These are phyloP conservation scores for Macrocybe gigantea DNA, from an alignment of 768 basidiomycete genomes.

Conservation along the genomic window DNA sequence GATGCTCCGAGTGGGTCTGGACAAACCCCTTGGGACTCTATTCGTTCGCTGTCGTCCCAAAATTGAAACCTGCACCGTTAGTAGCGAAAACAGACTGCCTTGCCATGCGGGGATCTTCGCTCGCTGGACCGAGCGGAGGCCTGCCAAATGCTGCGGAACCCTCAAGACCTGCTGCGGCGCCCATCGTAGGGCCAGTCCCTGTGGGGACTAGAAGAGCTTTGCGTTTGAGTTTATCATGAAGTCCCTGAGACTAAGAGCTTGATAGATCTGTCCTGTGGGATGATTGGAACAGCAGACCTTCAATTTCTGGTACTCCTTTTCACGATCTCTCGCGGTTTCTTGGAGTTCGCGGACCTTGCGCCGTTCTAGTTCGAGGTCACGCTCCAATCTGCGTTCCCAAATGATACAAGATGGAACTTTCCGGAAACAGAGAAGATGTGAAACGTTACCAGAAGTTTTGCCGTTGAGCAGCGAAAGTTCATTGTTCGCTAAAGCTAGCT, in stretches of 20 bases:
- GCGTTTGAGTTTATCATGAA: conserved; percentile 80
- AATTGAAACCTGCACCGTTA: conserved; percentile 27
- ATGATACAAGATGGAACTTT: too few species aligned
- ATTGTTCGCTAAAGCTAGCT: conserved; percentile 52
- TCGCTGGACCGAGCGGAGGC: background rate
- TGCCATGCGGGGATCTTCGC: background rate
- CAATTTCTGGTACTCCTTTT: conserved; percentile 84
- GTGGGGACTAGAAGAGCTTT: conserved; percentile 59
- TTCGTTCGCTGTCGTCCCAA: conserved; percentile 54
- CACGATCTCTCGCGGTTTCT: conserved; percentile 67
- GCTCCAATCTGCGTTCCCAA: conserved; percentile 53
- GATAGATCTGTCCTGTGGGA: background rate
- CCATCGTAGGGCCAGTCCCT: conserved; percentile 14
- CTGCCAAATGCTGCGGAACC: background rate
- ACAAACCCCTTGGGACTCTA: conserved; percentile 60
- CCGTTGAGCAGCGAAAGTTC: conserved; percentile 66
- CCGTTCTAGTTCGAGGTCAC: conserved; percentile 76
- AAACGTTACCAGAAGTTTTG: conserved; percentile 54
- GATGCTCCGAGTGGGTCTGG: background rate
- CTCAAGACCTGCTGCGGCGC: conserved; percentile 10
- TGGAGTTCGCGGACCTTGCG: conserved; percentile 70
- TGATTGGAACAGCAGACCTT: conserved; percentile 40
- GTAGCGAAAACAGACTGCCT: background rate
- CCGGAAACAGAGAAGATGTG: background rate
- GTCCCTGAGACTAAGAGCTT: conserved; percentile 35